phyloP scores from a whole-genome alignment of 257 asterid species.

The Capsicum pubescens region DNA sequence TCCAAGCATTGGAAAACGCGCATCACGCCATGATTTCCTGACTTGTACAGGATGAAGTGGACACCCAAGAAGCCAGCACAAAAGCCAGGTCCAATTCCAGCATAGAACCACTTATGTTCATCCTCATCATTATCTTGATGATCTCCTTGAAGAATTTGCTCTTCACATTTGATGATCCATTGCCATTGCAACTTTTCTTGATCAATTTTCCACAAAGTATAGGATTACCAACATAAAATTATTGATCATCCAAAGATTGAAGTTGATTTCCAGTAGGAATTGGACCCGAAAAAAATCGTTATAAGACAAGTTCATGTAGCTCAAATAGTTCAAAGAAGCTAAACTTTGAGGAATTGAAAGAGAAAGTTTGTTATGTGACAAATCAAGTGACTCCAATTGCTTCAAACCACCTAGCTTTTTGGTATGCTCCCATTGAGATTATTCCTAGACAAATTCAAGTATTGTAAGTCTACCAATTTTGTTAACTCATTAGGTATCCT shows the following conservation, averaged over 20 bases:
- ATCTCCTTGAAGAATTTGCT: not conserved
- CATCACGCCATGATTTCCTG: not conserved
- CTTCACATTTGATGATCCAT: not conserved
- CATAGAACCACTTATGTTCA: not conserved
- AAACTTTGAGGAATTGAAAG: slow-evolving; percentile 24
- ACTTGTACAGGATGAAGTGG: not conserved
- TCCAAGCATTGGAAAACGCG: too few species aligned
- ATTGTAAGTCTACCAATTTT: not conserved
- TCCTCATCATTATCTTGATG: not conserved
- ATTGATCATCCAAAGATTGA: slow-evolving; percentile 23
- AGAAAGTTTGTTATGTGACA: slow-evolving; percentile 1
- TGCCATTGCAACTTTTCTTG: not conserved
- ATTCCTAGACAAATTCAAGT: slow-evolving; percentile 23
- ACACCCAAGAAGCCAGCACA: not conserved
- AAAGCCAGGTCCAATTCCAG: slow-evolving; percentile 18
- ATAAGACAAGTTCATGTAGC: slow-evolving; percentile 26
- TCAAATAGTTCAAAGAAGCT: slow-evolving; percentile 12
- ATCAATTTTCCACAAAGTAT: slow-evolving; percentile 5
- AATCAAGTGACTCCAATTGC: slow-evolving; percentile 23
- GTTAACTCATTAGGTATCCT: slow-evolving; percentile 17
- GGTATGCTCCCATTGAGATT: slow-evolving; percentile 27
- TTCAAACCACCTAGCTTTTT: not conserved
- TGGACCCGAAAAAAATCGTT: slow-evolving; percentile 12
- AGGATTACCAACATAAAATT: slow-evolving; percentile 13
- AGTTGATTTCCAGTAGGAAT: slow-evolving; percentile 28